A percentile compares a stretch with the other conserved stretches of the same genome.
These are phyloP conservation scores for Cucumis hystrix DNA, from an alignment of 306 rosid species.

Conservation along the genomic window DNA sequence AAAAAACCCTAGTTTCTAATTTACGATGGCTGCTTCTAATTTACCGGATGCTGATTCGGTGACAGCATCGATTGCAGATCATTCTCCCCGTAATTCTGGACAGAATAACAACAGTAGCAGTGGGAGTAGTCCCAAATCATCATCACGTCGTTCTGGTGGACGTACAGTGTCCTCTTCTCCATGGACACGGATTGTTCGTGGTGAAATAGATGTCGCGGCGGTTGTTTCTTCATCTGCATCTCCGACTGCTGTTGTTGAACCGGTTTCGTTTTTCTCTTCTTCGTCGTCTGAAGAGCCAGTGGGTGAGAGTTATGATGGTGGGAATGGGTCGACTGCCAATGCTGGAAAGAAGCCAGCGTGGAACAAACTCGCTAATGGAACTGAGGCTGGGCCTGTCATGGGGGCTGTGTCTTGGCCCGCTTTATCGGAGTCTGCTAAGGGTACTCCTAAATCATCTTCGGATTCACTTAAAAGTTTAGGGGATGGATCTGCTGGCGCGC, in stretches of 20 bases:
- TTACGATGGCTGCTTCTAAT: slow-evolving; percentile 29
- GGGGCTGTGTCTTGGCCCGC: slow-evolving; percentile 67
- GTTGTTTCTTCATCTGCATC: slow-evolving; percentile 23
- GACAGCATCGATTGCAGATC: slow-evolving; percentile 11
- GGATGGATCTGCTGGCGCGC: slow-evolving; percentile 38
- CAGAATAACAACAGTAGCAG: slow-evolving; percentile 7
- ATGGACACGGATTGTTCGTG: slow-evolving; percentile 47
- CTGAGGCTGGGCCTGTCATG: slow-evolving; percentile 50
- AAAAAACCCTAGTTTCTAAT: slow-evolving; percentile 27
- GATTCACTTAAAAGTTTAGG: slow-evolving; percentile 44
- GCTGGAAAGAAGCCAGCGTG: slow-evolving; percentile 53
- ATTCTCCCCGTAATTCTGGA: slow-evolving; percentile 28
- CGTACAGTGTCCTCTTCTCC: slow-evolving; percentile 21
- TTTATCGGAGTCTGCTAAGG: slow-evolving; percentile 44
- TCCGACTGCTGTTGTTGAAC: slow-evolving; percentile 20
- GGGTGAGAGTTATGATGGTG: slow-evolving; percentile 28
- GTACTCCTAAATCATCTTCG: slow-evolving; percentile 28
- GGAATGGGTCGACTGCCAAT: slow-evolving; percentile 16
- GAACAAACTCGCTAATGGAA: slow-evolving; percentile 58
- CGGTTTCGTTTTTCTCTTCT: slow-evolving; percentile 9
- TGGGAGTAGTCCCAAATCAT: slow-evolving; percentile 14
- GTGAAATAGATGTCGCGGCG: slow-evolving; percentile 36
- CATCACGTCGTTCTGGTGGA: slow-evolving; percentile 20
- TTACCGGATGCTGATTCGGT: not conserved
- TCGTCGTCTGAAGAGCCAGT: slow-evolving; percentile 26